Percentiles rank a stretch among this genome's conserved stretches.
These are phyloP conservation scores for Kwoniella dendrophila DNA, from an alignment of 768 basidiomycete genomes.

Conservation along the genomic window DNA sequence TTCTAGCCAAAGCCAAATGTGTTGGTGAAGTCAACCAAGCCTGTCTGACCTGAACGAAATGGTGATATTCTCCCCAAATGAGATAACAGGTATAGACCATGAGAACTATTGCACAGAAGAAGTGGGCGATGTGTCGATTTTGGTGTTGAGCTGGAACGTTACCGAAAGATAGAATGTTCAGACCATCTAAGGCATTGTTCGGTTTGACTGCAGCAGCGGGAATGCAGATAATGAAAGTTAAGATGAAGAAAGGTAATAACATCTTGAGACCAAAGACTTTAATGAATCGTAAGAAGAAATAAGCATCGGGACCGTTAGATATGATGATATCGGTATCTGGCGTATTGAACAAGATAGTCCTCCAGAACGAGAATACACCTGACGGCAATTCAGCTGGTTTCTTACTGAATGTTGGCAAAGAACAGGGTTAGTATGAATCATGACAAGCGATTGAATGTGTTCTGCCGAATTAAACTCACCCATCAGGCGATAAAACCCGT, in stretches of 20 bases:
- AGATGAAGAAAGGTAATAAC: constrained; percentile 53
- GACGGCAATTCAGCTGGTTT: constrained; percentile 41
- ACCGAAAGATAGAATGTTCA: constrained; percentile 55
- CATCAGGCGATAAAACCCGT: constrained; percentile 42
- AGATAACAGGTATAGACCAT: constrained; percentile 54
- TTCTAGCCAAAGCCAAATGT: constrained; percentile 51
- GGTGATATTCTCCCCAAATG: constrained; percentile 53
- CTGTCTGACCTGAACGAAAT: constrained; percentile 54
- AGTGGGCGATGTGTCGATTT: constrained; percentile 51
- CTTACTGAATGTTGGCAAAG: constrained; percentile 22
- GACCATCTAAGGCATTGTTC: constrained; percentile 41
- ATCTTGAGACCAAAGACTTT: constrained; percentile 55
- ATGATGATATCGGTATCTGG: constrained; percentile 47
- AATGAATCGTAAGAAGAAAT: constrained; percentile 54
- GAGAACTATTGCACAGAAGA: constrained; percentile 51
- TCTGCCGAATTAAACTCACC: constrained; percentile 21
- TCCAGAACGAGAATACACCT: constrained; percentile 46
- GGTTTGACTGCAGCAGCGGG: constrained; percentile 50
- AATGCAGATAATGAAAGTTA: constrained; percentile 53
- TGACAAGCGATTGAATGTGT: neutral
- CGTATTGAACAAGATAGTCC: constrained; percentile 34
- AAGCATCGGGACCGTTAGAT: constrained; percentile 56
- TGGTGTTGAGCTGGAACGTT: constrained; percentile 47
- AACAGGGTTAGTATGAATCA: neutral
- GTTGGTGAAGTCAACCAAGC: constrained; percentile 52